Conservation (phyloP, 2,329 filamentous ascomycete species). For the Penicillium sp. region DNA sequence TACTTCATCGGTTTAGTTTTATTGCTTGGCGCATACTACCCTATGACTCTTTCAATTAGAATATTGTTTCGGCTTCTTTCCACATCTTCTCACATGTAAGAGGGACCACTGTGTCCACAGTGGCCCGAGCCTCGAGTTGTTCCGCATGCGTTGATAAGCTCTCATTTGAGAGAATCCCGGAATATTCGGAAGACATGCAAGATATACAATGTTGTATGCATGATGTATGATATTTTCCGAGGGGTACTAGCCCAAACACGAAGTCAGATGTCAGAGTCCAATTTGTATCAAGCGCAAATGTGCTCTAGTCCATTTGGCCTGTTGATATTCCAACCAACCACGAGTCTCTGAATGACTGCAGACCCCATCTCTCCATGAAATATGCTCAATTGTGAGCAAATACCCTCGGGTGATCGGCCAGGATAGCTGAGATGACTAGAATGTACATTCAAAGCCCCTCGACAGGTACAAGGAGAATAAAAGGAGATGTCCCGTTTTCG, state of each 20-base stretch:
- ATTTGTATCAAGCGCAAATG: conserved; percentile 7
- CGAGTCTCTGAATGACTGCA: neutral
- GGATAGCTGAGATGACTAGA: conserved; percentile 3
- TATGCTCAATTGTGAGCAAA: conserved; percentile 30
- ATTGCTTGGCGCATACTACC: conserved; percentile 2
- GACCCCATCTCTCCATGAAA: conserved; percentile 13
- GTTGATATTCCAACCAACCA: neutral
- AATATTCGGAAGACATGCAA: neutral
- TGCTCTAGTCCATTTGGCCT: conserved; percentile 6
- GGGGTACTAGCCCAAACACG: neutral
- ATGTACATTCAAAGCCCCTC: neutral
- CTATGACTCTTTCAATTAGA: conserved; percentile 1
- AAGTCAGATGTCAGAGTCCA: neutral
- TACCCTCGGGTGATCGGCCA: conserved; percentile 11
- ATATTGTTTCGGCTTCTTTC: neutral
- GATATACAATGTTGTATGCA: neutral
- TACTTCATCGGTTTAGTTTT: neutral
- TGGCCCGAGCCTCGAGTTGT: neutral
- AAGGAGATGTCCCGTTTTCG: conserved; percentile 12
- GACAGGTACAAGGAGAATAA: neutral
- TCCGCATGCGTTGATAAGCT: conserved; percentile 1
- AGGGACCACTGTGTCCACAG: neutral
- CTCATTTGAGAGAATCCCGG: neutral
- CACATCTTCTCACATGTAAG: neutral
- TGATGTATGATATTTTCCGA: neutral